Evolutionary conservation across 2,329 filamentous ascomycete genomes (phyloP), one percentile per base, ranked within the genome.

Genomic region (Fusarium falciforme): DNA sequence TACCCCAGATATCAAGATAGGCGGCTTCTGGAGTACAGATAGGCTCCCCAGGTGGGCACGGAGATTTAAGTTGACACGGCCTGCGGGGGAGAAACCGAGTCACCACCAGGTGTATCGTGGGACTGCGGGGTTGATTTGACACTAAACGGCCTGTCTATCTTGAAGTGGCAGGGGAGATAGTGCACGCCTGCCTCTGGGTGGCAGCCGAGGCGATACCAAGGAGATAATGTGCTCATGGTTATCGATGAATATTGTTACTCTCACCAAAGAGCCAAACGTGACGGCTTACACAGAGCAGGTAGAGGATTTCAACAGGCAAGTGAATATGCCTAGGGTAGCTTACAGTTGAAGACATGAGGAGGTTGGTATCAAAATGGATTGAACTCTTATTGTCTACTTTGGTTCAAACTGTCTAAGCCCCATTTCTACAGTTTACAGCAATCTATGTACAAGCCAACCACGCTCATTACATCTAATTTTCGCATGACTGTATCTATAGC

Each of bases 401-500:
- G 20, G 47, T 52, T 20, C 25, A 52, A 31, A 11, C n/a, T 17
- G 5, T n/a, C 47, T 8, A 52, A 17, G 25, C 17, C 47, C 10
- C 6, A 20, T 12, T 29, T 54, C 47, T 54, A 54, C 11, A 31
- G 11, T 14, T 20, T 20, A 31, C 12, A 54, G 27, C 17, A 54
- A 11, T 31, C 27, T 31, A 31, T 54, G 17, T 20, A 54, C 47
- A 54, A 54, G 47, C 17, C 47, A 54, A 10, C 17, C 17, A 54
- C 47, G 7, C 27, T 31, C 2, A 31, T 54, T 31, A 54, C 27
- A 31, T 54, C 16, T 20, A 31, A 20, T 31, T 17, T 57, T 8
- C 14, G n/a, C 31, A 25, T 5, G 20, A 12, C 1, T 16, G 17
- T 2, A 1, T 29, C 6, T 58, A 81, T 7, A 81, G 20, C 49